Conservation (phyloP, 257 asterid genomes). For the Ajuga chamaepitys region DNA sequence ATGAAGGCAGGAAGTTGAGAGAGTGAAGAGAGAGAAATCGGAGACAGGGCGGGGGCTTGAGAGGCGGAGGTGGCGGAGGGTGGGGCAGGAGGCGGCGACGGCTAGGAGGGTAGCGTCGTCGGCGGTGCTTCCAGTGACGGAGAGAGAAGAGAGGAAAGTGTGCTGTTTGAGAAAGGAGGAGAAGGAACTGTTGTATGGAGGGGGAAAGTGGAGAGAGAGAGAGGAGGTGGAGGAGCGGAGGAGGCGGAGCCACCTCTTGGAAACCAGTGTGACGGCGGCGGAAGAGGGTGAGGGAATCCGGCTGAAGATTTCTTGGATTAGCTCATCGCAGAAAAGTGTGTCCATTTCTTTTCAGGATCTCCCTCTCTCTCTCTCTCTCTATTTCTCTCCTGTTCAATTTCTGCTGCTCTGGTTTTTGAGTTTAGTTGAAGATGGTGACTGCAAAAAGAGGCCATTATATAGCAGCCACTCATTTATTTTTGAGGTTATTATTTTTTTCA, state of each 20-base stretch:
- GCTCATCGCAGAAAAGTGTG: constrained; percentile 66
- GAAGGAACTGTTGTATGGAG: constrained; percentile 26
- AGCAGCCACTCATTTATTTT: constrained; percentile 23
- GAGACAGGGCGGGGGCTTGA: constrained; percentile 37
- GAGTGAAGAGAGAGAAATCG: constrained; percentile 23
- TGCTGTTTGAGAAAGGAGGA: constrained; percentile 41
- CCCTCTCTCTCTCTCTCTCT: not conserved
- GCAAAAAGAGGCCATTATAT: not conserved
- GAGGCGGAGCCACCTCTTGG: constrained; percentile 58
- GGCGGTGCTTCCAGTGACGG: constrained; percentile 18
- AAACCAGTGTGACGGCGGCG: constrained; percentile 53
- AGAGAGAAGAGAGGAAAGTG: constrained; percentile 48
- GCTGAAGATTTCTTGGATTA: constrained; percentile 69
- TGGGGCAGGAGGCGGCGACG: constrained; percentile 45
- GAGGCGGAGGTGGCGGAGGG: constrained; percentile 42
- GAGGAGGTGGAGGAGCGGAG: constrained; percentile 62
- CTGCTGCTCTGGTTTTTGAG: not conserved
- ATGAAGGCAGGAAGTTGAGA: constrained; percentile 37
- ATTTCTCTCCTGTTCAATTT: not conserved
- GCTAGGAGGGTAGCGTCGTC: constrained; percentile 27
- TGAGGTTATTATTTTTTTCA: not conserved
- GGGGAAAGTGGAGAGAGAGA: constrained; percentile 40
- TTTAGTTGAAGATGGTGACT: constrained; percentile 9
- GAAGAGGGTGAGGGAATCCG: constrained; percentile 57
- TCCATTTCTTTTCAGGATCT: constrained; percentile 33